phyloP scores from a whole-genome alignment of 225 moss, liverwort and hornwort genomes.

The Asterella californica region DNA sequence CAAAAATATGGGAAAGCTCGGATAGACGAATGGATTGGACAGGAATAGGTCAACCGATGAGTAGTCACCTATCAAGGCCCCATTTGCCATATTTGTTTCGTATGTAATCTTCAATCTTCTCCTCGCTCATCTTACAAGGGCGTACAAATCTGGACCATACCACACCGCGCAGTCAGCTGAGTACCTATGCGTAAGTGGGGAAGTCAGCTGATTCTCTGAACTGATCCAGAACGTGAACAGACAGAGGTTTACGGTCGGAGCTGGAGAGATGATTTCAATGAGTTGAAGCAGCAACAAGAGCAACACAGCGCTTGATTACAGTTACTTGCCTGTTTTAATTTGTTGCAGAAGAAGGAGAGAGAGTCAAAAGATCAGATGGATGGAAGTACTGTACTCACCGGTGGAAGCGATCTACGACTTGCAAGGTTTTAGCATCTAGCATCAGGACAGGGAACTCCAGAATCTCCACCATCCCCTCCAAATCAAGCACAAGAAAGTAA shows the following conservation, averaged over 20 bases:
- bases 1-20: neutral
- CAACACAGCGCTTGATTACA: neutral
- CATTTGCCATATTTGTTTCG: conserved; percentile 89
- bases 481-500: conserved; percentile 81
- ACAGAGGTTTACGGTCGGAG: neutral
- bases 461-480: conserved; percentile 94
- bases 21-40: neutral
- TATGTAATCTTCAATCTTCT: conserved; percentile 73
- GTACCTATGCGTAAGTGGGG: neutral
- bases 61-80: conserved; percentile 78
- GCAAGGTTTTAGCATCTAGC: conserved; percentile 67
- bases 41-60: neutral
- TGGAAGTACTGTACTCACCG: conserved; percentile 41
- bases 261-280: neutral
- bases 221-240: neutral
- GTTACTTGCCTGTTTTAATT: neutral
- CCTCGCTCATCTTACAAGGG: conserved; percentile 80
- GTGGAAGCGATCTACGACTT: conserved; percentile 89
- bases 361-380: neutral
- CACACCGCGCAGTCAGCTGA: neutral
- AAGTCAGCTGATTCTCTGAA: neutral
- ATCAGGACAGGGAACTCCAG: conserved; percentile 91
- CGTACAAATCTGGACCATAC: conserved; percentile 68
- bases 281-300: neutral
- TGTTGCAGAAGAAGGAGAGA: too few species aligned